Percentiles rank a stretch among this genome's conserved stretches.
Conservation (phyloP, 495 filamentous ascomycete genomes). For the Xylaria nigripes region DNA sequence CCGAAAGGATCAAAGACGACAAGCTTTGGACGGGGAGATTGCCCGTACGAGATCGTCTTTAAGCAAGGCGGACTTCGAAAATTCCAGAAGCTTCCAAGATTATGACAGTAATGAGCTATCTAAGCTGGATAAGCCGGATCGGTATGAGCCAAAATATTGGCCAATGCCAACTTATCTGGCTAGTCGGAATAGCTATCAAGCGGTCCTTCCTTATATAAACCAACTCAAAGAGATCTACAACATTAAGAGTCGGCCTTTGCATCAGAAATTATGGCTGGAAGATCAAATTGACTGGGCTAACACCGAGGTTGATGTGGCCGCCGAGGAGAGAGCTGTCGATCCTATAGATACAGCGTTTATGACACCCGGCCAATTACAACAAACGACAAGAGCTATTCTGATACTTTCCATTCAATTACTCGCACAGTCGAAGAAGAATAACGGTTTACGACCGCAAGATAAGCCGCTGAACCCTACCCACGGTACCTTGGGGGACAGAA, state of each 20-base stretch:
- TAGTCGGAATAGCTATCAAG: background rate
- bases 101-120: background rate
- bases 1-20: constrained; percentile 51
- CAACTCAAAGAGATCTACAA: constrained; percentile 13
- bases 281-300: constrained; percentile 19
- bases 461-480: background rate
- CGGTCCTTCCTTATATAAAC: constrained; percentile 1
- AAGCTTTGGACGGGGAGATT: constrained; percentile 55
- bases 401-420: constrained; percentile 25
- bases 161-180: background rate
- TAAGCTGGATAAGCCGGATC: background rate
- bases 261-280: constrained; percentile 12
- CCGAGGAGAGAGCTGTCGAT: constrained; percentile 22
- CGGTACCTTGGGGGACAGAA: background rate
- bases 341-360: too few species aligned
- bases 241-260: constrained; percentile 9
- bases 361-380: too few species aligned
- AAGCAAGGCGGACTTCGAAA: constrained; percentile 18
- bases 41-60: constrained; percentile 40
- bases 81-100: background rate
- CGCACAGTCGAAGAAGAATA: background rate
- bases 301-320: constrained; percentile 15
- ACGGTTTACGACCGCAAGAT: background rate
- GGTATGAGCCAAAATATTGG: background rate
- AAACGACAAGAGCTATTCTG: constrained; percentile 17